These are phyloP conservation scores for Dryadomyces quercivorus DNA, from an alignment of 2,329 filamentous ascomycete species.

Conservation along the genomic window DNA sequence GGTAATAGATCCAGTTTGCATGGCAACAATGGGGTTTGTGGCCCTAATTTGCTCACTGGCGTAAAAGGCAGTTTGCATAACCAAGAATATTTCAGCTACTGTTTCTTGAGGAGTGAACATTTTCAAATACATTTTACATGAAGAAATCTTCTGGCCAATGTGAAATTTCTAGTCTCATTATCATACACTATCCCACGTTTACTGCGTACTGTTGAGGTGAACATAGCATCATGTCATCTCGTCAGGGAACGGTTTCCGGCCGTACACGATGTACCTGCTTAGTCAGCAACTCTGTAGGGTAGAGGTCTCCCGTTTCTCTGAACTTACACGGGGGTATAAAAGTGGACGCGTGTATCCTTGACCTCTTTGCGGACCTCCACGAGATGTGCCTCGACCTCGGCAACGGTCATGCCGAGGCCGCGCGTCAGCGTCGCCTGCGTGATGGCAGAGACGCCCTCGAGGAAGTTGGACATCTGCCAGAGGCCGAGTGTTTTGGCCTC, in stretches of 20 bases:
- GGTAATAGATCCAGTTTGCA: no score
- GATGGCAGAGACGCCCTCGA: conserved; percentile 16
- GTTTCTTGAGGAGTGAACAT: no score
- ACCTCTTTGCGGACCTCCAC: conserved; percentile 13
- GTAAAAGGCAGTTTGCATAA: no score
- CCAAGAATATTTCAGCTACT: no score
- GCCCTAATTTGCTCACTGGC: no score
- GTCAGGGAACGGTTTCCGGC: conserved; percentile 8
- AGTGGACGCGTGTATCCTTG: conserved; percentile 12
- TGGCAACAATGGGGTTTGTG: no score
- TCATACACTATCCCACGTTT: no score
- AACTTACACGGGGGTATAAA: conserved; percentile 13
- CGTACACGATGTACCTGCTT: conserved; percentile 14
- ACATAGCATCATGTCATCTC: not conserved
- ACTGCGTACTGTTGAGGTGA: no score
- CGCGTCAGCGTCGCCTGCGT: conserved; percentile 16
- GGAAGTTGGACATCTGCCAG: conserved; percentile 19
- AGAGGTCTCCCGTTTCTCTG: no score
- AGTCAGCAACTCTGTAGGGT: not conserved
- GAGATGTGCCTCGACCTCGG: conserved; percentile 16
- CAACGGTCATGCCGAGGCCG: conserved; percentile 15
- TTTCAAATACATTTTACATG: no score
- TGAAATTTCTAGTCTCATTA: no score
- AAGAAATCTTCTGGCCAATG: no score
- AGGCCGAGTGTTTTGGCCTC: conserved; percentile 16